Conservation (phyloP, 106 monocot species). For the Gastrodia elata region DNA sequence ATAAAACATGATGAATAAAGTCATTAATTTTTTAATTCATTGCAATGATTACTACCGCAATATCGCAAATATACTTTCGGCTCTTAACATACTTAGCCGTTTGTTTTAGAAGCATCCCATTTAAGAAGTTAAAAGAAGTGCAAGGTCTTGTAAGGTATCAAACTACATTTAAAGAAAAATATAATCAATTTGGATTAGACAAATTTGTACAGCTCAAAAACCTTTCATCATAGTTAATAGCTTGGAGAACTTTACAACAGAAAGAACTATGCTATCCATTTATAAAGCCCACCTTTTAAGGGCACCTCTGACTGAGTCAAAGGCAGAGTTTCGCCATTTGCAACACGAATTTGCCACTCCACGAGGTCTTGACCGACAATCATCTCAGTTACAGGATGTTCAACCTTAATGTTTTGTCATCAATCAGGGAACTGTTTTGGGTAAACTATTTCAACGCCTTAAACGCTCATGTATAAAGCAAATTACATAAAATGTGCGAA, state of each 20-base stretch:
- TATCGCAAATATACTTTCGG: background rate
- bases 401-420: slow-evolving; percentile 56
- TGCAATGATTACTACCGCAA: background rate
- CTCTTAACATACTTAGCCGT: background rate
- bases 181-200: background rate
- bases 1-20: background rate
- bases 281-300: slow-evolving; percentile 52
- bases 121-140: background rate
- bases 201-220: background rate
- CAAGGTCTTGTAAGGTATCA: background rate
- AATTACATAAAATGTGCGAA: background rate
- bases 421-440: slow-evolving; percentile 4
- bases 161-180: background rate
- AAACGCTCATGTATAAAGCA: background rate
- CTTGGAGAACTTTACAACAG: background rate
- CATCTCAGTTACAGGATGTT: slow-evolving; percentile 99
- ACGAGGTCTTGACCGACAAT: slow-evolving; percentile 98
- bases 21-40: background rate
- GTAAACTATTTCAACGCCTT: slow-evolving; percentile 6
- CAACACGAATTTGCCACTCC: slow-evolving; percentile 98
- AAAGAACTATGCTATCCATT: background rate
- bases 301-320: slow-evolving; percentile 75
- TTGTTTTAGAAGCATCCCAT: background rate
- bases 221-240: slow-evolving; percentile 2
- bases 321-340: slow-evolving; percentile 96